Conservation (phyloP, 495 filamentous ascomycete species). For the Lasiosphaeria ovina region DNA sequence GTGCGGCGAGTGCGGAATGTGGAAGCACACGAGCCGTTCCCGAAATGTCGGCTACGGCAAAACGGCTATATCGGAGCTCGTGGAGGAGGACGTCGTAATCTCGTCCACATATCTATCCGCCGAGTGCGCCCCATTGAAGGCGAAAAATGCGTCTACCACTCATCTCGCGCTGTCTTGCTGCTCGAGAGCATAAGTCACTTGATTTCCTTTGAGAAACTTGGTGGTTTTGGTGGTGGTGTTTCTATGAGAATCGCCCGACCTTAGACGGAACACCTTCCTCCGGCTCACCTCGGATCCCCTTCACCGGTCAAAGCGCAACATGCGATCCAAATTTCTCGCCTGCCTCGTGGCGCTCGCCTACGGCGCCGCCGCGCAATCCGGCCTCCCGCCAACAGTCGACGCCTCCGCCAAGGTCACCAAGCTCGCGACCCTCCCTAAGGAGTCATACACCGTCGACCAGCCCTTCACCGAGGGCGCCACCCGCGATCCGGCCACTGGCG, state of each 20-base stretch:
- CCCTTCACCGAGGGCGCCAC: constrained; percentile 20
- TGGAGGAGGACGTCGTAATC: constrained; percentile 18
- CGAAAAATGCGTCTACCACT: constrained; percentile 14
- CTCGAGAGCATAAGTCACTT: constrained; percentile 10
- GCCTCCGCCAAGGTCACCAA: constrained; percentile 14
- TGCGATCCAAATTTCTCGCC: constrained; percentile 16
- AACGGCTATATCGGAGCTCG: constrained; percentile 20
- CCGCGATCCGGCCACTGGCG: constrained; percentile 20
- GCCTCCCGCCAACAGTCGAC: constrained; percentile 17
- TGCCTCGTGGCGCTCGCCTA: constrained; percentile 16
- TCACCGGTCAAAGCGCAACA: constrained; percentile 13
- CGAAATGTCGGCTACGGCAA: constrained; percentile 15
- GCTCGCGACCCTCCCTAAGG: constrained; percentile 17
- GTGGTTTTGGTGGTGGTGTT: too few species aligned
- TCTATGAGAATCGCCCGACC: too few species aligned
- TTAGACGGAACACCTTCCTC: too few species aligned
- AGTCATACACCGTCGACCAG: constrained; percentile 19
- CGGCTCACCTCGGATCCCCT: too few species aligned
- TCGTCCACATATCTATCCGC: constrained; percentile 13
- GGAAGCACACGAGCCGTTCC: constrained; percentile 12
- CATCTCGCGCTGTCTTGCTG: constrained; percentile 14
- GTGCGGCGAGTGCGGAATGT: constrained; percentile 11
- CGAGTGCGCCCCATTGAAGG: constrained; percentile 10
- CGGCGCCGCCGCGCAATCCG: constrained; percentile 14
- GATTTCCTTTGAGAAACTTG: constrained; percentile 12